These are phyloP conservation scores for Scheffersomyces titani DNA, from an alignment of 1,139 yeast genomes.

Conservation along the genomic window DNA sequence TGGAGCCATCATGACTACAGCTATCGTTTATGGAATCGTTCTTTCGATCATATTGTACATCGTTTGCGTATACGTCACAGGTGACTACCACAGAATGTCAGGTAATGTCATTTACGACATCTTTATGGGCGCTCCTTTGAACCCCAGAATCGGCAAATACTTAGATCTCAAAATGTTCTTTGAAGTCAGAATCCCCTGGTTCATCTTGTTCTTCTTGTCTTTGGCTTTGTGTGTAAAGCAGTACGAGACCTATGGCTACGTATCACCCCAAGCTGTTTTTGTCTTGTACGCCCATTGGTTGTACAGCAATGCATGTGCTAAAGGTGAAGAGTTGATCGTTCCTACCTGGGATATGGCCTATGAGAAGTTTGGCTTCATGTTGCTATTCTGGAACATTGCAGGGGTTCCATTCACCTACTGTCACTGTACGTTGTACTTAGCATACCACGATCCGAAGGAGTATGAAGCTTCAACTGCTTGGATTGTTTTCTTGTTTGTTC, in stretches of 20 bases:
- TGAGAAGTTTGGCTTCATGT: conserved; percentile 97
- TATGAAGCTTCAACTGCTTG: conserved; percentile 70
- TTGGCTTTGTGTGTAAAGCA: conserved; percentile 77
- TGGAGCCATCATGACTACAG: conserved; percentile 91
- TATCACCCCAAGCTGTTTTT: conserved; percentile 73
- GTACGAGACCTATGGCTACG: conserved; percentile 76
- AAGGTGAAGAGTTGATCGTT: conserved; percentile 95
- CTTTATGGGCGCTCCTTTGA: conserved; percentile 96
- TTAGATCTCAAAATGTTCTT: conserved; percentile 92
- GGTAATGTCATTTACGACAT: conserved; percentile 89
- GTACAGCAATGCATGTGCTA: conserved; percentile 95
- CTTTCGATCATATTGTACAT: conserved; percentile 65
- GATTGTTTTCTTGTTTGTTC: conserved; percentile 54
- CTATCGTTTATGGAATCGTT: conserved; percentile 73
- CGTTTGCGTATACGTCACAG: conserved; percentile 63
- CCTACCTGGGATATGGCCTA: conserved; percentile 99
- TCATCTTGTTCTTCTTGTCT: conserved; percentile 76
- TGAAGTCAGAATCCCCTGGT: conserved; percentile 98
- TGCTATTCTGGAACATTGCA: conserved; percentile 97
- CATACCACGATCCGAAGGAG: conserved; percentile 79
- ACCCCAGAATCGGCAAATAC: conserved; percentile 90
- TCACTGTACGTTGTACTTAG: conserved; percentile 83
- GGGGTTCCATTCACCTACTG: conserved; percentile 99
- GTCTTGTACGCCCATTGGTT: conserved; percentile 86
- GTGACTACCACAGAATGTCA: conserved; percentile 84